Conservation (phyloP, 1,284 basidiomycete genomes). For the Ceratobasidium theobromae region DNA sequence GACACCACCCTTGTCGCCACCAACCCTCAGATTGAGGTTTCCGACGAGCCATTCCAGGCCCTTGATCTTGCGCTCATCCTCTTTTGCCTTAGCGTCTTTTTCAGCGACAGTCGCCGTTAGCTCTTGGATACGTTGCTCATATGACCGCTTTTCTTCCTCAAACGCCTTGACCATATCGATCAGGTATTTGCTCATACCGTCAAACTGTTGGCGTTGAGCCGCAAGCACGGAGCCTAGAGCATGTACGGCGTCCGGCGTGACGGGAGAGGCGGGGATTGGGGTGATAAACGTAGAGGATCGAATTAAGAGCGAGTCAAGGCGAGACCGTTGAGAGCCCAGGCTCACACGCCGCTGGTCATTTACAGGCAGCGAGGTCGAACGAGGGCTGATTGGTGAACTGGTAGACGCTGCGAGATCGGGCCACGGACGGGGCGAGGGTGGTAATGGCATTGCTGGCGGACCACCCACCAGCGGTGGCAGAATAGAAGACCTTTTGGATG, state of each 20-base stretch:
- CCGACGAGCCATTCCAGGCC: conserved; percentile 25
- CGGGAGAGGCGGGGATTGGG: background rate
- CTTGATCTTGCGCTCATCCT: conserved; percentile 30
- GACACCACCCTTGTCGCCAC: background rate
- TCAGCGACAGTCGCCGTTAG: conserved; percentile 8
- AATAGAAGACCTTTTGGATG: background rate
- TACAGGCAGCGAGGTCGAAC: background rate
- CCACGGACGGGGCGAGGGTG: conserved; percentile 6
- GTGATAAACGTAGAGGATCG: background rate
- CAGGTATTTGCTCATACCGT: conserved; percentile 15
- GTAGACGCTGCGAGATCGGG: background rate
- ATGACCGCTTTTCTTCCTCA: conserved; percentile 24
- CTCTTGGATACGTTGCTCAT: conserved; percentile 23
- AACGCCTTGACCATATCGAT: conserved; percentile 10
- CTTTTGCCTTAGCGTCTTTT: conserved; percentile 27
- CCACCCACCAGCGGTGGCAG: conserved; percentile 18
- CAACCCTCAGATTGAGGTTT: conserved; percentile 11
- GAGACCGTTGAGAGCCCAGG: conserved; percentile 3
- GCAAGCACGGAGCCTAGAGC: background rate
- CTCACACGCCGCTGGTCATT: background rate
- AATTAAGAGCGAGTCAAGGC: conserved; percentile 15
- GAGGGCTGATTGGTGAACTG: background rate
- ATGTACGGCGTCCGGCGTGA: background rate
- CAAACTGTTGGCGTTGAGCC: conserved; percentile 25
- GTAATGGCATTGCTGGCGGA: conserved; percentile 22